These are phyloP conservation scores for Terana coerulea DNA, from an alignment of 768 basidiomycete genomes.

Conservation along the genomic window DNA sequence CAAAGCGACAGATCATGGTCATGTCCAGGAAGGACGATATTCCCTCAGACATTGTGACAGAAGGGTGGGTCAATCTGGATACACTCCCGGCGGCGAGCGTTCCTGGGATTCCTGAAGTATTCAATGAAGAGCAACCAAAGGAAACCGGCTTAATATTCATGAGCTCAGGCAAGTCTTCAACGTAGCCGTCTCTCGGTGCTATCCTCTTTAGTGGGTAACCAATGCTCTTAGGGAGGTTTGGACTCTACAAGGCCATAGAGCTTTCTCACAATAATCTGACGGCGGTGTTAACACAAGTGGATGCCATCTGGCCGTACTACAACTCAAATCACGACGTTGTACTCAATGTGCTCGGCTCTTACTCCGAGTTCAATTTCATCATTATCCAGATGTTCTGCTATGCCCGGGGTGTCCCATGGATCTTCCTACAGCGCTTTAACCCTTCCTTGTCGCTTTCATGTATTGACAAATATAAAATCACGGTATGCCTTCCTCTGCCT, in stretches of 20 bases:
- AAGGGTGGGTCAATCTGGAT: slow-evolving; percentile 36
- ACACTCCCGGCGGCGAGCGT: slow-evolving; percentile 49
- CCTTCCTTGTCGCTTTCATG: slow-evolving; percentile 59
- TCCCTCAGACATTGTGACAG: slow-evolving; percentile 19
- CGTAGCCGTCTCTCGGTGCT: neutral
- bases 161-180: slow-evolving; percentile 51
- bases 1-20: slow-evolving; percentile 46
- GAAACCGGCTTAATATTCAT: slow-evolving; percentile 68
- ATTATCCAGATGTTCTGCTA: slow-evolving; percentile 52
- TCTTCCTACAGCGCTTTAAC: slow-evolving; percentile 67
- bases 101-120: slow-evolving; percentile 46
- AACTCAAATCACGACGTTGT: too few relatives aligned
- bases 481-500: slow-evolving; percentile 18
- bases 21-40: slow-evolving; percentile 35
- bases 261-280: too few relatives aligned
- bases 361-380: slow-evolving; percentile 41
- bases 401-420: slow-evolving; percentile 11
- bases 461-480: slow-evolving; percentile 62
- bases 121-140: slow-evolving; percentile 47
- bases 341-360: too few relatives aligned
- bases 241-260: too few relatives aligned
- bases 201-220: too few relatives aligned
- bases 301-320: too few relatives aligned
- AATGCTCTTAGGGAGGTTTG: slow-evolving; percentile 24
- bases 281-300: too few relatives aligned